phyloP scores from a whole-genome alignment of 2,329 filamentous ascomycete species.

The Hymenoscyphus salicellus region DNA sequence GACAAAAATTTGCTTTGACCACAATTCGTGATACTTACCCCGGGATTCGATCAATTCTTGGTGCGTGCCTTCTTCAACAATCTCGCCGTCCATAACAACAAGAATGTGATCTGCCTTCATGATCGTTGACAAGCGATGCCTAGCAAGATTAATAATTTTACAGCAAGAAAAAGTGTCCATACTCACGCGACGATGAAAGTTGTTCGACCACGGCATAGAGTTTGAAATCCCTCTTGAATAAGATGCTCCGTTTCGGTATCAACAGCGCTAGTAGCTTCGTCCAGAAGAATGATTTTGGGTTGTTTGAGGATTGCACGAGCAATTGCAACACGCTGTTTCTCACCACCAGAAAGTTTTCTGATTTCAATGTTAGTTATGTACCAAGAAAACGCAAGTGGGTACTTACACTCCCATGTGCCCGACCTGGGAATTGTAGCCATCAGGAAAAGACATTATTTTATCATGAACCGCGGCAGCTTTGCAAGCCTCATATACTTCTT shows the following conservation, averaged over 20 bases:
- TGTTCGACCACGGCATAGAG: conserved; percentile 48
- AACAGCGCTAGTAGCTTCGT: conserved; percentile 90
- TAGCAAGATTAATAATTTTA: conserved; percentile 17
- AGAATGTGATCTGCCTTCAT: conserved; percentile 53
- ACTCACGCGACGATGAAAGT: conserved; percentile 42
- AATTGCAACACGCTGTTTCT: conserved; percentile 83
- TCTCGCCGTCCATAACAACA: conserved; percentile 50
- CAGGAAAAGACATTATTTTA: conserved; percentile 53
- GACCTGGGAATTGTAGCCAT: conserved; percentile 50
- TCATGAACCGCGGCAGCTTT: conserved; percentile 56
- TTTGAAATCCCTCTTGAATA: conserved; percentile 64
- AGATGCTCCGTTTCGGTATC: conserved; percentile 93
- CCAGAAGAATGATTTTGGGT: conserved; percentile 85
- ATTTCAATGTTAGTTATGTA: conserved; percentile 55
- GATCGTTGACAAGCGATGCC: conserved; percentile 52
- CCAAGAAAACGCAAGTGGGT: background rate
- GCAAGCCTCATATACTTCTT: conserved; percentile 47
- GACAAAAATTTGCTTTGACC: conserved; percentile 46
- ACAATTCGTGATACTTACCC: conserved; percentile 52
- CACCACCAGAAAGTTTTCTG: conserved; percentile 81
- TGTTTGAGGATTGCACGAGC: conserved; percentile 89
- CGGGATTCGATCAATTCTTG: conserved; percentile 44
- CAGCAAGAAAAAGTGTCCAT: background rate
- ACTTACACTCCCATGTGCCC: conserved; percentile 49
- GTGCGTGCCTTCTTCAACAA: conserved; percentile 53